Evolutionary conservation across 257 asterid species (phyloP).

Genomic region (Agastache rugosa): DNA sequence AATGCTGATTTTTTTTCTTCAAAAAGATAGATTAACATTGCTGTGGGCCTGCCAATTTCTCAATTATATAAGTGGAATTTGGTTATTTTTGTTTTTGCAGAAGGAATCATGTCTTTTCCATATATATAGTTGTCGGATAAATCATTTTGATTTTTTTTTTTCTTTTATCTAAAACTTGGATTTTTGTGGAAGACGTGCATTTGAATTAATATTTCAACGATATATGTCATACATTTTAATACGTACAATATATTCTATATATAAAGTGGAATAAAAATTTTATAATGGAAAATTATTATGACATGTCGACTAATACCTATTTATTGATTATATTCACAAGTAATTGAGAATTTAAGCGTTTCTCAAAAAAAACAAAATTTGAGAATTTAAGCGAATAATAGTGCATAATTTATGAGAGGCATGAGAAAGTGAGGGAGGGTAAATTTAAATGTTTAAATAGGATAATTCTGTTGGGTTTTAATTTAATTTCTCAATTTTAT

Average conservation of each 20-base stretch:
- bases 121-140: neutral
- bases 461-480: no score
- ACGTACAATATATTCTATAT: no score
- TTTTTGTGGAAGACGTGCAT: neutral
- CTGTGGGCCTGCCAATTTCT: neutral
- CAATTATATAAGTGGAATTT: neutral
- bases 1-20: neutral
- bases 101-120: neutral
- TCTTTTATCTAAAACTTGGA: no score
- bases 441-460: no score
- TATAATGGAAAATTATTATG: neutral
- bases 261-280: neutral
- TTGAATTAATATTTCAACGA: neutral
- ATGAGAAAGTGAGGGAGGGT: no score
- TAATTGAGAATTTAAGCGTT: no score
- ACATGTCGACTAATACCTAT: neutral
- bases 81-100: slow-evolving; percentile 1
- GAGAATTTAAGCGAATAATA: no score
- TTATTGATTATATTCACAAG: neutral
- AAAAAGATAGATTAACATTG: no score
- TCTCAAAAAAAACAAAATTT: no score
- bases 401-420: neutral
- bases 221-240: no score
- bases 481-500: neutral
- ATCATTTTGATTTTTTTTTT: neutral